Percentiles rank a stretch among this genome's conserved stretches.
phyloP scores from a whole-genome alignment of 805 yeast species.

The Cephaloascus albidus region DNA sequence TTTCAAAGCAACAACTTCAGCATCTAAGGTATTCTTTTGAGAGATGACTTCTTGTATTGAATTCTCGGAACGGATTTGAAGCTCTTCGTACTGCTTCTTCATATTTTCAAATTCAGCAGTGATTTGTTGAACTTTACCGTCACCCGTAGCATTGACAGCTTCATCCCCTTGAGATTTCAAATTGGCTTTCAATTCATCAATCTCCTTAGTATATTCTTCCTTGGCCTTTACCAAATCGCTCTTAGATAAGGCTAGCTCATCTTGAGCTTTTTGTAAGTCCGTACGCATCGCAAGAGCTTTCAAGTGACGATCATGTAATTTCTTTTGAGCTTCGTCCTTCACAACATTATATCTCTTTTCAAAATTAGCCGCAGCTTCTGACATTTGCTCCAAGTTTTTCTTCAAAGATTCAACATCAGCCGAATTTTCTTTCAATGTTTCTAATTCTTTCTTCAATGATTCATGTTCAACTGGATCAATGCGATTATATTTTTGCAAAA shows the following conservation, averaged over 20 bases:
- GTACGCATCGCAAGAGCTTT: constrained; percentile 3
- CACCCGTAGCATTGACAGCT: too few relatives aligned
- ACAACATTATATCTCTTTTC: constrained; percentile 13
- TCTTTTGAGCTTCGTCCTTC: constrained; percentile 17
- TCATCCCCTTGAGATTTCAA: background rate
- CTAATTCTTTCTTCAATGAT: constrained; percentile 20
- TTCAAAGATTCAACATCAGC: constrained; percentile 1
- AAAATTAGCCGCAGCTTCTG: background rate
- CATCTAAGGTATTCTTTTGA: background rate
- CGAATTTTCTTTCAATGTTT: constrained; percentile 8
- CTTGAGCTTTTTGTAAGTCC: constrained; percentile 6
- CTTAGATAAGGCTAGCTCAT: background rate
- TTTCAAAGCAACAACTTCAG: background rate
- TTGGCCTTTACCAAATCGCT: background rate
- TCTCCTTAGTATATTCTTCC: constrained; percentile 2
- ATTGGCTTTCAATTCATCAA: constrained; percentile 2
- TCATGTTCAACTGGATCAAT: constrained; percentile 37
- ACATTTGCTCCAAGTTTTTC: constrained; percentile 4
- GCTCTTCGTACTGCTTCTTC: background rate
- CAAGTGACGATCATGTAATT: constrained; percentile 13
- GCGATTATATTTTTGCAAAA: constrained; percentile 33
- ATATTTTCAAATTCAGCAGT: background rate
- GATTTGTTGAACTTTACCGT: too few relatives aligned
- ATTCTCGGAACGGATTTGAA: background rate
- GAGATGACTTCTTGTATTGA: background rate